Conservation (phyloP, 2,329 filamentous ascomycete species). For the Botrytis hyacinthi region DNA sequence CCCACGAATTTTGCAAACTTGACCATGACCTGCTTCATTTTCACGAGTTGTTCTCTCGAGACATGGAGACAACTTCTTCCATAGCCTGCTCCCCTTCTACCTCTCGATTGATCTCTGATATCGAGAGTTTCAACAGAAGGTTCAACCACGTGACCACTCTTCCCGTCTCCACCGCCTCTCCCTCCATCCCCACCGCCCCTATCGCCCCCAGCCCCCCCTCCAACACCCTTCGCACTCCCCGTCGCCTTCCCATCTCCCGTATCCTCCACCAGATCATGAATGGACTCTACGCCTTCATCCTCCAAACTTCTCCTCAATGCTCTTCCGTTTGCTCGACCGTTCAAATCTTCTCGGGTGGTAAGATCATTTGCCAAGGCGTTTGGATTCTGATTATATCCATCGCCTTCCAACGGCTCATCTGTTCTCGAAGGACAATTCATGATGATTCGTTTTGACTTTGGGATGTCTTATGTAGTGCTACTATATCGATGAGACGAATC, state of each 20-base stretch:
- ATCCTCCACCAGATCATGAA: slow-evolving; percentile 24
- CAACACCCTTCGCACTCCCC: slow-evolving; percentile 8
- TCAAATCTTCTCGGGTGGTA: slow-evolving; percentile 61
- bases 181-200: slow-evolving; percentile 20
- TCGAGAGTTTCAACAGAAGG: slow-evolving; percentile 14
- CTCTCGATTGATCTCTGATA: slow-evolving; percentile 3
- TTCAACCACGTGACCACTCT: slow-evolving; percentile 21
- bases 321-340: slow-evolving; percentile 57
- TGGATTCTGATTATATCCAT: slow-evolving; percentile 61
- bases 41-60: slow-evolving; percentile 24
- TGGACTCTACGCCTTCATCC: slow-evolving; percentile 37
- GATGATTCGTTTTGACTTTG: neutral
- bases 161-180: slow-evolving; percentile 20
- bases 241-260: slow-evolving; percentile 10
- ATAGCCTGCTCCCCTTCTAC: slow-evolving; percentile 10
- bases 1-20: slow-evolving; percentile 51
- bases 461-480: neutral
- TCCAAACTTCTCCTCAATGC: slow-evolving; percentile 46
- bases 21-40: slow-evolving; percentile 25
- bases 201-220: slow-evolving; percentile 9
- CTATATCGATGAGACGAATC: neutral
- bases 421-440: slow-evolving; percentile 67
- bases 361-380: slow-evolving; percentile 55
- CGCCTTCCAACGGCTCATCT: slow-evolving; percentile 51
- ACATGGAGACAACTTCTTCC: slow-evolving; percentile 12